These are phyloP conservation scores for Cutaneotrichosporon daszewskae DNA, from an alignment of 1,284 basidiomycete species.

Conservation along the genomic window DNA sequence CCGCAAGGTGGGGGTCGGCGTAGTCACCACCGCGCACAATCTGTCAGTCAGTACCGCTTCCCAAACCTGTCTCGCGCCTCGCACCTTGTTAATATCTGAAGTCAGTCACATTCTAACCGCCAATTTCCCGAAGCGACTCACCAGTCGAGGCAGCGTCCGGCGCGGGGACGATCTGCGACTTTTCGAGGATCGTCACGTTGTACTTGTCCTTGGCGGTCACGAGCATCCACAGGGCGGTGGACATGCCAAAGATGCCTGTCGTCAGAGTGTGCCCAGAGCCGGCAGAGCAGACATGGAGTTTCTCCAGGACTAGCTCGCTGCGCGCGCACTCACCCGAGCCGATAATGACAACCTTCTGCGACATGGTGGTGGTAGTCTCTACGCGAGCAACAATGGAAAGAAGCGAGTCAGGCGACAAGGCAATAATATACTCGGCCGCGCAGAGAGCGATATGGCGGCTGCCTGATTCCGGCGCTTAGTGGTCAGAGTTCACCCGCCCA, in stretches of 20 bases:
- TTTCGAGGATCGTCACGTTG: constrained; percentile 45
- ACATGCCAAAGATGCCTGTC: constrained; percentile 46
- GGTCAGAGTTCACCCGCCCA: no score
- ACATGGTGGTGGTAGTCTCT: constrained; percentile 10
- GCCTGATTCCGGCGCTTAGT: not conserved
- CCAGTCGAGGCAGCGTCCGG: constrained; percentile 47
- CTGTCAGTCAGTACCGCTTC: constrained; percentile 11
- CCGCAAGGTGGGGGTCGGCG: constrained; percentile 35
- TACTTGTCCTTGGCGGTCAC: constrained; percentile 32
- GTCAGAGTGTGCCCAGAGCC: not conserved
- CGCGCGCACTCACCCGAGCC: constrained; percentile 15
- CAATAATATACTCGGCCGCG: not conserved
- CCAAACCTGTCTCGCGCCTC: no score
- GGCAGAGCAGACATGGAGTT: not conserved
- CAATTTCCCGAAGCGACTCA: constrained; percentile 20
- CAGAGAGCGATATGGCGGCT: not conserved
- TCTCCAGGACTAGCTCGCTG: not conserved
- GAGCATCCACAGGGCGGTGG: constrained; percentile 46
- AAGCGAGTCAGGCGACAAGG: not conserved
- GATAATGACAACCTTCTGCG: constrained; percentile 20
- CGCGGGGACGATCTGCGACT: constrained; percentile 39
- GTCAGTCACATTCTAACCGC: no score
- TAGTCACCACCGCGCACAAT: constrained; percentile 47
- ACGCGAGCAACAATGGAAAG: no score
- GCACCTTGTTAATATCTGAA: constrained; percentile 45